phyloP scores from a whole-genome alignment of 345 rosid genomes.

The Gossypium arboreum region DNA sequence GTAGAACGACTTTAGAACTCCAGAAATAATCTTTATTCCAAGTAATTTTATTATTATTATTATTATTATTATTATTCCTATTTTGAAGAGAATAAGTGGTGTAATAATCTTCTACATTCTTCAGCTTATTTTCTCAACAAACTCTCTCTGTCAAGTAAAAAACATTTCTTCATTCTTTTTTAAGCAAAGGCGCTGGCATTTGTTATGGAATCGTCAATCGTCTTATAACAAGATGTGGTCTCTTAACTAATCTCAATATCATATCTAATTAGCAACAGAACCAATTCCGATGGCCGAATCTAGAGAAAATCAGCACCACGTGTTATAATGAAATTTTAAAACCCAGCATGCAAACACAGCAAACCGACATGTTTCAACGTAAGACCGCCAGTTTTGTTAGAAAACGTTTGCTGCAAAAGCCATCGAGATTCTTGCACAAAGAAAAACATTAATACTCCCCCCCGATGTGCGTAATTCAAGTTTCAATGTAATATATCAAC shows the following conservation, averaged over 20 bases:
- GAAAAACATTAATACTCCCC: neutral
- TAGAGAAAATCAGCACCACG: neutral
- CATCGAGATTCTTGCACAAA: slow-evolving; percentile 4
- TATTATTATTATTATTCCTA: neutral
- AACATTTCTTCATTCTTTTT: neutral
- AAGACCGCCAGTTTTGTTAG: neutral
- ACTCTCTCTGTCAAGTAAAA: neutral
- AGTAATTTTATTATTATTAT: neutral
- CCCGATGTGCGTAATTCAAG: neutral
- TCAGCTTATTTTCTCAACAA: neutral
- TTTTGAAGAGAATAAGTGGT: neutral
- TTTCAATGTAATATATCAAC: neutral
- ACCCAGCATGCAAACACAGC: neutral
- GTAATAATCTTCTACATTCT: neutral
- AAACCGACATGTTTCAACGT: neutral
- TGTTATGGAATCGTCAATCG: slow-evolving; percentile 9
- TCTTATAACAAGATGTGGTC: neutral
- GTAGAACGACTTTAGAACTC: neutral
- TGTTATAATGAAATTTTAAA: neutral
- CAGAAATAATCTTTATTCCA: neutral
- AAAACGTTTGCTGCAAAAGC: neutral
- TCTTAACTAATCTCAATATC: neutral
- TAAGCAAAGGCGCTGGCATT: neutral
- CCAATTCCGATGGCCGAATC: neutral
- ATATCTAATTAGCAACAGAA: neutral